phyloP scores from a whole-genome alignment of 2,329 filamentous ascomycete species.

The Amylocarpus encephaloides region DNA sequence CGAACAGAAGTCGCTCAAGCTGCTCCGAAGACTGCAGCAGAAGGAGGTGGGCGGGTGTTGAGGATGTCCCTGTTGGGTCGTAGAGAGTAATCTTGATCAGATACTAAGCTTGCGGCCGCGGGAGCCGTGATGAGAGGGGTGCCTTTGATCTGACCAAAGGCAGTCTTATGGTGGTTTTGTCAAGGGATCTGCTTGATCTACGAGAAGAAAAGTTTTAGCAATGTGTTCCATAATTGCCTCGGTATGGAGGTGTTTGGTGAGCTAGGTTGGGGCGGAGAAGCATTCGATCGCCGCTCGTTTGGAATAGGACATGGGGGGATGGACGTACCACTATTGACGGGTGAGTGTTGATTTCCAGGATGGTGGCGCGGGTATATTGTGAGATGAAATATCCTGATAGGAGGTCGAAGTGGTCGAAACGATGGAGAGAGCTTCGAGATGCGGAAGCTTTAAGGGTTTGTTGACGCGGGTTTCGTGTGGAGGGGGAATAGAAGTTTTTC shows the following conservation, averaged over 20 bases:
- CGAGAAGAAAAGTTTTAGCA: background rate
- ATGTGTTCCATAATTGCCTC: conserved; percentile 1
- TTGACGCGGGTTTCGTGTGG: no score
- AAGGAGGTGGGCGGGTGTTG: conserved; percentile 57
- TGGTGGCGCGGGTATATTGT: no score
- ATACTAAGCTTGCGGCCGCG: conserved; percentile 54
- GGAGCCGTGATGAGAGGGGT: conserved; percentile 52
- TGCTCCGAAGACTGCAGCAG: conserved; percentile 43
- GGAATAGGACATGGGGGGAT: no score
- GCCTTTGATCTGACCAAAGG: conserved; percentile 67
- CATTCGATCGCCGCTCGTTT: no score
- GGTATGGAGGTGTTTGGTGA: background rate
- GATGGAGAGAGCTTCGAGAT: no score
- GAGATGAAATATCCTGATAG: no score
- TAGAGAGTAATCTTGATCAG: conserved; percentile 65
- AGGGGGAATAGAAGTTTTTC: no score
- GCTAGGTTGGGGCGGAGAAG: no score
- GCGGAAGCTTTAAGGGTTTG: no score
- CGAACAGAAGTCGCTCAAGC: conserved; percentile 45
- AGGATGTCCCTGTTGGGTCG: conserved; percentile 59
- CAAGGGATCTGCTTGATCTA: conserved; percentile 14
- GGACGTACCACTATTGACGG: no score
- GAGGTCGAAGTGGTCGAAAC: no score
- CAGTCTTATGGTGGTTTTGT: conserved; percentile 31
- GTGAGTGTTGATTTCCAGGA: no score